Percentiles rank a stretch among this genome's conserved stretches.
Conservation (phyloP, 352 stramenopile genomes). For the Phytophthora hibernalis region DNA sequence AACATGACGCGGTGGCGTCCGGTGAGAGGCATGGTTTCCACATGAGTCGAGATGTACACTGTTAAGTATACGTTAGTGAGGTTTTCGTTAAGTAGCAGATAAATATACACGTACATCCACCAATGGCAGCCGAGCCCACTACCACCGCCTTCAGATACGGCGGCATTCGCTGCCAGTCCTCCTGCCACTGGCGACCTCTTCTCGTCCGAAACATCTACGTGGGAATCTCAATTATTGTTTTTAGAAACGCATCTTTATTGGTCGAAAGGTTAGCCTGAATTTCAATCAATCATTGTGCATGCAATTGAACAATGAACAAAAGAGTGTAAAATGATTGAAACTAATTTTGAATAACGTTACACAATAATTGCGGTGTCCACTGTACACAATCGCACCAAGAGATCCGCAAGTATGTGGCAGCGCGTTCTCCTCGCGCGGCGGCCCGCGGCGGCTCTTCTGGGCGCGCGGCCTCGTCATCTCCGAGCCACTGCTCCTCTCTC, state of each 20-base stretch:
- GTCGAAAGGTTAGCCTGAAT: conserved; percentile 23
- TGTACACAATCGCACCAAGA: too few species aligned
- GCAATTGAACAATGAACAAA: too few species aligned
- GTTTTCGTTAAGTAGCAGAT: background rate
- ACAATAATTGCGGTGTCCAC: too few species aligned
- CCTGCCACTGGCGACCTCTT: conserved; percentile 17
- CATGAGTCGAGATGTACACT: conserved; percentile 50
- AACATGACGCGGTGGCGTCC: conserved; percentile 71
- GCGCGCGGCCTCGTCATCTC: background rate
- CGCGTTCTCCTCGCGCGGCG: conserved; percentile 25
- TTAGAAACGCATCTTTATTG: conserved; percentile 6
- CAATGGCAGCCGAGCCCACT: conserved; percentile 34
- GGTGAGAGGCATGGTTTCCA: conserved; percentile 73
- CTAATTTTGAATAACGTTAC: too few species aligned
- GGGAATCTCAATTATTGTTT: background rate
- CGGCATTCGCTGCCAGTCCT: conserved; percentile 49
- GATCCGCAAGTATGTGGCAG: conserved; percentile 32
- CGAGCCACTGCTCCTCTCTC: background rate
- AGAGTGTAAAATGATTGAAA: too few species aligned
- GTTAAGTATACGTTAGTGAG: background rate
- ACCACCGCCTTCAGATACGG: conserved; percentile 43
- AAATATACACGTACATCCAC: conserved; percentile 32
- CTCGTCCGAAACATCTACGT: conserved; percentile 15
- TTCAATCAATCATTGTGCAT: too few species aligned
- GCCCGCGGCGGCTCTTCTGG: conserved; percentile 10